These are phyloP conservation scores for Madurella fahalii DNA, from an alignment of 2,329 filamentous ascomycete genomes.

Conservation along the genomic window DNA sequence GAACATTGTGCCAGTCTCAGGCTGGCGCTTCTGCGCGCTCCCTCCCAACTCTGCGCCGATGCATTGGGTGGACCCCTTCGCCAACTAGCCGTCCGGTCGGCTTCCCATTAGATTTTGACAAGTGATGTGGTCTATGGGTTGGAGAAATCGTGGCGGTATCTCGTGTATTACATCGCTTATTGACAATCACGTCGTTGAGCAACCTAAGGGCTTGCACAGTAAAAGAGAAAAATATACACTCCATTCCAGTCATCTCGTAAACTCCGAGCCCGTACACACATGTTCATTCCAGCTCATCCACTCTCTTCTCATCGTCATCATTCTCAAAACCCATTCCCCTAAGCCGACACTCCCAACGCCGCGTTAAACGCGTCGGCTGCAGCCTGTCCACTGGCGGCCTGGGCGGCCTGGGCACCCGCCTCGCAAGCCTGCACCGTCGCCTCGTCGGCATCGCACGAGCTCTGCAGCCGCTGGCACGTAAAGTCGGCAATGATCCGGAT, in stretches of 20 bases:
- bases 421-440: conserved; percentile 34
- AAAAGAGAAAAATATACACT: not conserved
- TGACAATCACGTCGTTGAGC: not conserved
- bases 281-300: not conserved
- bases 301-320: not conserved
- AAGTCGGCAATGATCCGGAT: conserved; percentile 36
- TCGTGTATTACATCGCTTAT: too few species aligned
- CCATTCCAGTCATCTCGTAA: not conserved
- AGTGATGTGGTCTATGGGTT: too few species aligned
- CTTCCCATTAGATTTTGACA: too few species aligned
- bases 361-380: conserved; percentile 39
- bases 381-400: conserved; percentile 32
- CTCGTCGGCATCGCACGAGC: conserved; percentile 33
- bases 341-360: conserved; percentile 33
- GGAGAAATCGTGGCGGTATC: too few species aligned
- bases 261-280: not conserved
- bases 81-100: too few species aligned
- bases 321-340: not conserved
- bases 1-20: not conserved
- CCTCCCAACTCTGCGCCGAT: too few species aligned
- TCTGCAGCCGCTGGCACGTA: conserved; percentile 35
- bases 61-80: too few species aligned
- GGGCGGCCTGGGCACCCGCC: conserved; percentile 31
- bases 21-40: not conserved
- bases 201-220: not conserved